Base-by-base conservation (phyloP, 2,329 filamentous ascomycete genomes). In the Curvularia eragrostidis region DNA sequence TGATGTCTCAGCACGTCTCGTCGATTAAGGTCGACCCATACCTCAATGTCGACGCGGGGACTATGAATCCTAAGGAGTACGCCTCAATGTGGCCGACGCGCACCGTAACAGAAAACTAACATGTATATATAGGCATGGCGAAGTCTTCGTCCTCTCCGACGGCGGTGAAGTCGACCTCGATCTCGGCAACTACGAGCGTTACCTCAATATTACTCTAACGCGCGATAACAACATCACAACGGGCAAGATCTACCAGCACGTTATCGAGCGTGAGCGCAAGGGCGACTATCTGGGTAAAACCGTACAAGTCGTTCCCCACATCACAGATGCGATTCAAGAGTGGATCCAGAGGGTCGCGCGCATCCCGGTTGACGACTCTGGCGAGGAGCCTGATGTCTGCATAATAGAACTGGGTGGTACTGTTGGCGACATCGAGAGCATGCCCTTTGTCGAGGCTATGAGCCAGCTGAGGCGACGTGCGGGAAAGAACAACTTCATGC, bases 211-310 rank as follows among this genome's bases (percentile, higher is more conserved):
- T 64, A 91, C 89, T 54, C 84, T 98, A 60, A 91, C 87, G 8
- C 84, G 89, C 61, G 93, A 97, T 68, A 92, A 94, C 82, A 98
- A 98, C 79, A 96, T 99, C 78, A 99, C 95, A 3, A 97, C 94
- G 5, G 95, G 95, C 74, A 97, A 98, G 82, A 92, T 98, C 67
- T 98, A 97, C 80, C 85, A 91, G 72, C 87, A 90, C 70, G 93
- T 97, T 52, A 93, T 97, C 69, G 87, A 93, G 71, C 87, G 86
- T 61, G 87, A 90, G 78, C 81, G 88, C 64, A 79, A 80, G 61
- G 88, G 87, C 54, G 89, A 95, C 75, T 98, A 97, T 71, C 85
- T 98, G 12, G 94, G 94, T 65, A 88, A 90, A 77, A 93, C 93
- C 18, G 89, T 96, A 15, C 93, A 97, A 78, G 90, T 96, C 36